These are phyloP conservation scores for Moniliella sp. DNA, from an alignment of 1,284 basidiomycete species.

Conservation along the genomic window DNA sequence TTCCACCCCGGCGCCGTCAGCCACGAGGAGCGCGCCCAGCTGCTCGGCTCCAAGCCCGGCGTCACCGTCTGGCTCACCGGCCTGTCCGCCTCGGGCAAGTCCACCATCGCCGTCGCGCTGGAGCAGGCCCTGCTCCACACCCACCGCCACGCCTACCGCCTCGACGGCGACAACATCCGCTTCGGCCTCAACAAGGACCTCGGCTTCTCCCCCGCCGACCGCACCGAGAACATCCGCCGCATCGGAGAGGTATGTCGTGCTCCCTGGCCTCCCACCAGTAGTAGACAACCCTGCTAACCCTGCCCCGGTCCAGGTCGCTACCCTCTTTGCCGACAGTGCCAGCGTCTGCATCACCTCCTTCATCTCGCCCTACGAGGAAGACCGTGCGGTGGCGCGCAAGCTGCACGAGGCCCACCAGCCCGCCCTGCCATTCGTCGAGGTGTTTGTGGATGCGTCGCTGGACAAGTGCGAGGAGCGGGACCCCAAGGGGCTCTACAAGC, in stretches of 20 bases:
- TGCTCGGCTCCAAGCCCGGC: slow-evolving; percentile 12
- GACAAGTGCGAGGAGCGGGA: slow-evolving; percentile 71
- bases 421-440: slow-evolving; percentile 61
- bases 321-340: slow-evolving; percentile 70
- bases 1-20: slow-evolving; percentile 47
- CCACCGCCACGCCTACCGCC: slow-evolving; percentile 63
- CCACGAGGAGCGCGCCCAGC: slow-evolving; percentile 20
- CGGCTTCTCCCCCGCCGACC: slow-evolving; percentile 78
- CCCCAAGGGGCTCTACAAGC: slow-evolving; percentile 94
- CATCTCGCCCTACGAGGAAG: slow-evolving; percentile 79
- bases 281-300: neutral
- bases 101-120: slow-evolving; percentile 85
- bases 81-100: slow-evolving; percentile 41
- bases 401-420: slow-evolving; percentile 46
- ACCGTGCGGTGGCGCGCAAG: slow-evolving; percentile 61
- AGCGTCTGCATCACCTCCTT: slow-evolving; percentile 80
- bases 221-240: slow-evolving; percentile 88
- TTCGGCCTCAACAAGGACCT: slow-evolving; percentile 96
- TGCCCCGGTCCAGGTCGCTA: slow-evolving; percentile 53
- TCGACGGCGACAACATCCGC: slow-evolving; percentile 90
- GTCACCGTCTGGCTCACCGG: slow-evolving; percentile 19
- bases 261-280: neutral
- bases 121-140: slow-evolving; percentile 83
- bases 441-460: slow-evolving; percentile 80
- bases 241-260: slow-evolving; percentile 60